Evolutionary conservation across 2,329 filamentous ascomycete genomes (phyloP), one percentile per base, ranked within the genome.

Genomic region (Graphilbum sp.): DNA sequence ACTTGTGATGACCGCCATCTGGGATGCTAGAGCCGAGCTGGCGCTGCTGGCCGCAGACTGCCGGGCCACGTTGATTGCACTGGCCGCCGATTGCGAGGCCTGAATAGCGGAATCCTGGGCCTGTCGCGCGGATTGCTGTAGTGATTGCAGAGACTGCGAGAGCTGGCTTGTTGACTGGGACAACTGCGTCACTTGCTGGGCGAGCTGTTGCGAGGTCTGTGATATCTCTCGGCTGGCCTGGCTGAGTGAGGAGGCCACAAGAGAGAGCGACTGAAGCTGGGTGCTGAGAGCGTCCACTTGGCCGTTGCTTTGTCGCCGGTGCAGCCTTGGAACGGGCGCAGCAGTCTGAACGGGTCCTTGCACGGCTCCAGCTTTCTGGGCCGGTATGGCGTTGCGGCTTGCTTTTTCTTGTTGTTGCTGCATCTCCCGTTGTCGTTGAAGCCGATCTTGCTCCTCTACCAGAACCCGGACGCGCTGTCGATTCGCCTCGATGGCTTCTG

Each of bases 151-250:
- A 19, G 48, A 54, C 41, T 55, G 49, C 23, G 46, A 47, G 33
- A 56, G 47, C 35, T 52, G 55, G 42, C 50, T 48, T 25, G 47
- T 50, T 20, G 50, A 50, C 41, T 56, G 54, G 16, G 46, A 44
- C 24, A 52, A 46, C 43, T 52, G 49, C 24, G 50, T 49, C 18
- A 47, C 46, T 32, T 43, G 41, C 39, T 52, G 50, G 13, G 49
- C 51, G 17, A 57, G 45, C 37, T 55, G 52, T 35, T 55, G 53
- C 29, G 50, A 52, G 1, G 52, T 52, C 38, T 55, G 54, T 36
- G 49, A 52, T 39, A 54, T 51, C 2, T 42, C 42, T 10, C 52
- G 52, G 23, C 48, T 54, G 19, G 47, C 43, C 32, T 50, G 40
- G 45, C 49, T 52, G 30, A 56, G 36, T 8, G 45, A 44, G 18